Evolutionary conservation across 768 basidiomycete species (phyloP).

Genomic region (Suillus decipiens): DNA sequence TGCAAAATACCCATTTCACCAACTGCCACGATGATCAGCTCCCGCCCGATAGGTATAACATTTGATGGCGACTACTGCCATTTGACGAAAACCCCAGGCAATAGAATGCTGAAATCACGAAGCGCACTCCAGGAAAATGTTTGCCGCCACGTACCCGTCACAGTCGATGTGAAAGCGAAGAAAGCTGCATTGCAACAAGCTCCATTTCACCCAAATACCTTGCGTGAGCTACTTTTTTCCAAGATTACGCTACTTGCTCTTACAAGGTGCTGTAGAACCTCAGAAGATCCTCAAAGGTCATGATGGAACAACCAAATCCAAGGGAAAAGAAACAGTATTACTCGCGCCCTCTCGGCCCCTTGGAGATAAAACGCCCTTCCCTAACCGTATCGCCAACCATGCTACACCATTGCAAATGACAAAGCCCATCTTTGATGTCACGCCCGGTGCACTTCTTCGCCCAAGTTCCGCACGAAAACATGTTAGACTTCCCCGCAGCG

Average conservation of each 20-base stretch:
- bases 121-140: constrained; percentile 52
- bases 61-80: constrained; percentile 29
- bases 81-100: constrained; percentile 57
- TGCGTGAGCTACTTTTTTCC: constrained; percentile 23
- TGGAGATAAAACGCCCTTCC: constrained; percentile 76
- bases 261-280: background rate
- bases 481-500: constrained; percentile 53
- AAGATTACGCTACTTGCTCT: background rate
- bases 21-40: constrained; percentile 26
- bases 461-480: constrained; percentile 73
- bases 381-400: constrained; percentile 50
- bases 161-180: constrained; percentile 50
- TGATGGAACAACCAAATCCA: constrained; percentile 16
- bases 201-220: constrained; percentile 33
- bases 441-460: constrained; percentile 39
- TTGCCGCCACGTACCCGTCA: constrained; percentile 37
- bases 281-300: background rate
- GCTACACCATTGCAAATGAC: constrained; percentile 16
- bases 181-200: constrained; percentile 36
- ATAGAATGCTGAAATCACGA: constrained; percentile 40
- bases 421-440: constrained; percentile 32
- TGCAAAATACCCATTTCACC: constrained; percentile 9
- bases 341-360: constrained; percentile 47
- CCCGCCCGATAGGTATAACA: constrained; percentile 25
- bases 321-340: constrained; percentile 20